phyloP scores from a whole-genome alignment of 345 rosid species.

The Corchorus olitorius region DNA sequence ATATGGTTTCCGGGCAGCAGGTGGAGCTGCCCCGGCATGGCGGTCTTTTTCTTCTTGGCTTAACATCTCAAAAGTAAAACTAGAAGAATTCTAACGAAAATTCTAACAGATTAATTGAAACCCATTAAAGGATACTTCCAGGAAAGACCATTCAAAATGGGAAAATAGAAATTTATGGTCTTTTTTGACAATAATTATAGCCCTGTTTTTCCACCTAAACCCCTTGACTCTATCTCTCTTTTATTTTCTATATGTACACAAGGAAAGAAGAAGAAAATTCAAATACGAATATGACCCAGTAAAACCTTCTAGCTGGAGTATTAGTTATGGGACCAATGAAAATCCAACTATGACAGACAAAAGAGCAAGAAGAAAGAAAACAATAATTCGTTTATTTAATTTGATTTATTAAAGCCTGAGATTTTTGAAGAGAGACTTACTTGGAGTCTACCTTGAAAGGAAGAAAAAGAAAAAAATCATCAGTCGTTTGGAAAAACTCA shows the following conservation, averaged over 20 bases:
- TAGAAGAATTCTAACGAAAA: constrained; percentile 13
- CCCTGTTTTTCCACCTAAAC: constrained; percentile 34
- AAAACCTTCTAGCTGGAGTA: constrained; percentile 25
- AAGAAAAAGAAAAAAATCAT: not conserved
- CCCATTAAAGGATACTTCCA: constrained; percentile 46
- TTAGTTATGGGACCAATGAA: not conserved
- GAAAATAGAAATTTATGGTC: constrained; percentile 15
- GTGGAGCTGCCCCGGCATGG: constrained; percentile 23
- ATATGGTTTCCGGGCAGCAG: constrained; percentile 42
- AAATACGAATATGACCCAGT: constrained; percentile 53
- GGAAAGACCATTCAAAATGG: constrained; percentile 34
- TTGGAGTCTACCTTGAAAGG: constrained; percentile 6
- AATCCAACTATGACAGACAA: constrained; percentile 24
- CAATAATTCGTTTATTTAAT: not conserved
- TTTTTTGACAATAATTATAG: constrained; percentile 31
- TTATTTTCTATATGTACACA: not conserved
- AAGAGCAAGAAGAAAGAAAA: not conserved
- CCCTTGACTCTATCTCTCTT: constrained; percentile 40
- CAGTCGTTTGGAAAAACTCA: not conserved
- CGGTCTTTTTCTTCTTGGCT: constrained; percentile 44
- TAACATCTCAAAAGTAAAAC: constrained; percentile 39
- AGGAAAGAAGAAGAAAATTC: constrained; percentile 44
- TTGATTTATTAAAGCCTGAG: constrained; percentile 5
- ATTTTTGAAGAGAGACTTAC: constrained; percentile 31
- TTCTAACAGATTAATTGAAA: constrained; percentile 27